Evolutionary conservation across 2,329 filamentous ascomycete species (phyloP), one percentile per base, ranked within the genome.

Genomic region (Pyrenochaeta sp.): DNA sequence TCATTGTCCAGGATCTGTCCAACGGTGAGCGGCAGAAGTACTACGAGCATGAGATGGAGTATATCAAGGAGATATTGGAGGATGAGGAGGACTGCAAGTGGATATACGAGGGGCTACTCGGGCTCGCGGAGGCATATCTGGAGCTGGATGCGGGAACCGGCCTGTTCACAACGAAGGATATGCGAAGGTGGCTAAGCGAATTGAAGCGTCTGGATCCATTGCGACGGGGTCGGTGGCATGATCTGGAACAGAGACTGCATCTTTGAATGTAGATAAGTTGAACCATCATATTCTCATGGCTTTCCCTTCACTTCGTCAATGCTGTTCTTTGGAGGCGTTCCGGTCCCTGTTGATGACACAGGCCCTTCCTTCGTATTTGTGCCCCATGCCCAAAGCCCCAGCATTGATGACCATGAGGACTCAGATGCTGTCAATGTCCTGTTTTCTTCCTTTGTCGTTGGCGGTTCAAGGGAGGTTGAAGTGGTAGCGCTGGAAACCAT

Each of bases 41-140:
- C 66, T 78, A 96, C 7, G 79, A 80, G 23, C 78, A 82, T 27
- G 92, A 97, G 72, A 83, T 96, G 18, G 84, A 87, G n/a, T 87
- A 87, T 50, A 87, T 97, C 56, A 85, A 85, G 84, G 85, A 87
- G 17, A 85, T 88, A 71, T 73, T 87, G 18, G 83, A 86, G 54
- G 85, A 85, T 59, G 93, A 84, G 4, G 81, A 87, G 60, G 87
- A 90, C 66, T 89, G 86, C 73, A 96, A 97, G 76, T 95, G 92
- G 85, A 90, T 97, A 39, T 96, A 97, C 70, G 91, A 96, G 75
- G 89, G 89, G 4, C 79, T 98, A 45, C 82, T 98, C 20, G 86
- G 91, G 58, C 92, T 91, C 68, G 87, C 88, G 1, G 70, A 88
- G 29, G 74, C 90, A n/a, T 82, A 80, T 49, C 67, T 90, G 55